Evolutionary conservation across 805 yeast species (phyloP).

Genomic region (Pichia pseudocactophila): DNA sequence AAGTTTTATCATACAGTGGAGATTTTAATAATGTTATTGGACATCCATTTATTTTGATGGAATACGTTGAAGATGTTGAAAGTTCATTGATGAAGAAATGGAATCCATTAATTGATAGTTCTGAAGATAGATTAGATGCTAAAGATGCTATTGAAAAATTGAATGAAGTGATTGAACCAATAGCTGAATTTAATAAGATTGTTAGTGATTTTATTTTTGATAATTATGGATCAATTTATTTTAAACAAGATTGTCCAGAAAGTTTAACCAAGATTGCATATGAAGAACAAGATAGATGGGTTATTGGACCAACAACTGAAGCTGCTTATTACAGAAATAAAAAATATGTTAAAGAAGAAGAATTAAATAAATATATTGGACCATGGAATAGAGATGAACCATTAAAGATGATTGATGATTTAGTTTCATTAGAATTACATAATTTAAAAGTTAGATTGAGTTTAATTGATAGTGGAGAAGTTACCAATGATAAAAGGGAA

Average conservation of each 20-base stretch:
- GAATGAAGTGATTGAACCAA: conserved; percentile 57
- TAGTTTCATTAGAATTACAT: conserved; percentile 62
- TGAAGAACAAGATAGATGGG: conserved; percentile 74
- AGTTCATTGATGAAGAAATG: conserved; percentile 67
- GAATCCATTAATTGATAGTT: conserved; percentile 61
- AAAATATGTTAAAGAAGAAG: conserved; percentile 39
- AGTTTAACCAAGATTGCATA: conserved; percentile 31
- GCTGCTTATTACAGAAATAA: conserved; percentile 68
- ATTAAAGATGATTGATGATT: conserved; percentile 49
- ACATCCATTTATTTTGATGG: conserved; percentile 75
- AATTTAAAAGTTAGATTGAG: conserved; percentile 45
- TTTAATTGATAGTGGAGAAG: conserved; percentile 41
- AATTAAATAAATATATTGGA: conserved; percentile 49
- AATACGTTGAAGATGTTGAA: conserved; percentile 67
- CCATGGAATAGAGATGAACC: conserved; percentile 67
- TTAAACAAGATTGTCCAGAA: conserved; percentile 53
- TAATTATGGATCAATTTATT: conserved; percentile 75
- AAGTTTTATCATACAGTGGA: conserved; percentile 58
- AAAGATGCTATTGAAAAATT: conserved; percentile 41
- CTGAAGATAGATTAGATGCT: conserved; percentile 40
- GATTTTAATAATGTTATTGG: conserved; percentile 53
- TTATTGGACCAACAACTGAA: conserved; percentile 85
- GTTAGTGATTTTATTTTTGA: conserved; percentile 46
- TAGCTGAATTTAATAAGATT: conserved; percentile 40
- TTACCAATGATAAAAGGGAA: conserved; percentile 37